A percentile compares a stretch with the other conserved stretches of the same genome.
These are phyloP conservation scores for Apiospora arundinis DNA, from an alignment of 2,329 filamentous ascomycete species.

Conservation along the genomic window DNA sequence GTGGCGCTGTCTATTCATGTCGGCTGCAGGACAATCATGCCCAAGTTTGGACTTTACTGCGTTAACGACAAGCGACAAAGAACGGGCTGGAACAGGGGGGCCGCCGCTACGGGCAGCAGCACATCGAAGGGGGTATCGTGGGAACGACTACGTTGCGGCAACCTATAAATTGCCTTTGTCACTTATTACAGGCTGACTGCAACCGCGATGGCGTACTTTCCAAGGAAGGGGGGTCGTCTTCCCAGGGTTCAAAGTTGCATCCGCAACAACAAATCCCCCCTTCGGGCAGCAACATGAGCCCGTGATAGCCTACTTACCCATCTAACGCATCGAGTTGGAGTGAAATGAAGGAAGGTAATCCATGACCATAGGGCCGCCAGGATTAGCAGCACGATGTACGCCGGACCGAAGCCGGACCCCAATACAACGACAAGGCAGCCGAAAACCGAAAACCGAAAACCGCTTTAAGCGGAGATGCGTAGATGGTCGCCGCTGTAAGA, in stretches of 20 bases:
- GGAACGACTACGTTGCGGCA: not conserved
- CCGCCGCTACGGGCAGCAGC: not conserved
- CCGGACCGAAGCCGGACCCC: slow-evolving; percentile 5
- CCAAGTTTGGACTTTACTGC: not conserved
- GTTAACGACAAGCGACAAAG: slow-evolving; percentile 2
- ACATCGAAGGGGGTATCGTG: not conserved
- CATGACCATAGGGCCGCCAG: slow-evolving; percentile 8
- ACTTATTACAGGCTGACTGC: not conserved
- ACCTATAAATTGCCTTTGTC: not conserved
- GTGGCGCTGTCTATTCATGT: slow-evolving; percentile 1
- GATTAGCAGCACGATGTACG: slow-evolving; percentile 1
- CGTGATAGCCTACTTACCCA: not conserved
- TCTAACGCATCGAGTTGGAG: not conserved
- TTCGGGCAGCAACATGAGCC: not conserved
- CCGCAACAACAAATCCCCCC: not conserved
- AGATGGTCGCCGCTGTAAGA: no score
- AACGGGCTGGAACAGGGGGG: slow-evolving; percentile 6
- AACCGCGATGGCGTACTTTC: not conserved
- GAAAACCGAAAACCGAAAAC: not conserved
- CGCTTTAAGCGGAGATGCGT: not conserved
- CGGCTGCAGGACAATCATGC: slow-evolving; percentile 7
- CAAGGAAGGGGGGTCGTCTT: not conserved
- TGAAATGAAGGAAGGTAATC: not conserved
- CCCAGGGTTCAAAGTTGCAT: slow-evolving; percentile 3
- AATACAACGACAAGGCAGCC: not conserved